Percentiles rank a stretch among this genome's conserved stretches.
Evolutionary conservation across 108 stramenopile genomes (phyloP).

Genomic region (Schizochytrium sp.): DNA sequence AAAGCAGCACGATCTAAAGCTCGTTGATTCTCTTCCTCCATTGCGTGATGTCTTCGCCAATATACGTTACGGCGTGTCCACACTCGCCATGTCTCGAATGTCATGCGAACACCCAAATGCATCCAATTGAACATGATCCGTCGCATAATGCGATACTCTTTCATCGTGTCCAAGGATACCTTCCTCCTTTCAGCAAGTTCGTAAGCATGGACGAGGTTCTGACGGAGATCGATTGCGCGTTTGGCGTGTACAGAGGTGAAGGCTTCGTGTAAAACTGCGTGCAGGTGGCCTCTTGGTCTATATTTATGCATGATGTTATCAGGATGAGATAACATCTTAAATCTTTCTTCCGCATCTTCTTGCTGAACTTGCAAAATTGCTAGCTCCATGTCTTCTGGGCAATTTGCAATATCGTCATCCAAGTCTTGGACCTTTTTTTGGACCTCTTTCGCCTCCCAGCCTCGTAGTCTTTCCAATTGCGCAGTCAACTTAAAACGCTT

Average conservation of each 20-base stretch:
- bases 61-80: not conserved
- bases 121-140: conserved; percentile 58
- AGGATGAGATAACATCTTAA: not conserved
- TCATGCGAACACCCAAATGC: conserved; percentile 42
- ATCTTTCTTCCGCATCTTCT: not conserved
- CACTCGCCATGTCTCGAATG: conserved; percentile 3
- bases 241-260: not conserved
- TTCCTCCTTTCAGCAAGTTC: not conserved
- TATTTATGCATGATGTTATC: not conserved
- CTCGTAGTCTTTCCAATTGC: not conserved
- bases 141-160: conserved; percentile 7
- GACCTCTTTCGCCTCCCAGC: conserved; percentile 43
- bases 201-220: conserved; percentile 19
- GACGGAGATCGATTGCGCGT: not conserved
- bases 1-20: not conserved
- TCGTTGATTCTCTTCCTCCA: conserved; percentile 30
- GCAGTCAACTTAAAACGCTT: not conserved
- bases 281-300: not conserved
- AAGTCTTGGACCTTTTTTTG: not conserved
- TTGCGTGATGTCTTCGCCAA: not conserved
- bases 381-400: conserved; percentile 19
- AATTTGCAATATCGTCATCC: conserved; percentile 46
- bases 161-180: not conserved
- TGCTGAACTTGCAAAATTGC: not conserved
- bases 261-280: not conserved